Base-by-base conservation (phyloP, 164 flowering plant genomes). In the Vitis rupestris region DNA sequence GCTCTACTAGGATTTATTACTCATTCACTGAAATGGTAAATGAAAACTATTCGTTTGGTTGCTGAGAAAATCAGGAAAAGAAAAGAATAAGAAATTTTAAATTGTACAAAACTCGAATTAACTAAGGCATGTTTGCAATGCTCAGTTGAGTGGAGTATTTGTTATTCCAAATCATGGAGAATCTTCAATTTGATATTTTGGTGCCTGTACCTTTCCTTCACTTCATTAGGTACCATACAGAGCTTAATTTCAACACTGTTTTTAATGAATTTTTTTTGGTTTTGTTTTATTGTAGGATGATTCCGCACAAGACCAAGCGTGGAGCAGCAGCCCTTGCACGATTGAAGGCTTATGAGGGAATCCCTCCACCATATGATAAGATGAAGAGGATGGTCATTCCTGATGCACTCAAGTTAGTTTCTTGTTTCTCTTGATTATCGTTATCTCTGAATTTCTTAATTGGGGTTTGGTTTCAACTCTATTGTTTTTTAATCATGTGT, bases 251-350 rank as follows among this genome's bases (percentile, higher is more conserved):
- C 44, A 37, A 3, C 44, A 61, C 3, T 49, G 13, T 23, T 49
- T 27, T 64, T 50, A 7, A 23, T 50, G 14, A 8, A 50, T 15
- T 52, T 55, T 16, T 59, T 64, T 16, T 37, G 4, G 44, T 54
- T 68, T 53, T 51, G 29, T 50, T 29, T 8, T 70, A 14, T 29
- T 78, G 67, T 55, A 92, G 96, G 12, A 93, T 93, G 98, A 90
- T 93, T 54, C 98, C 98, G 7, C 98, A 93, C 70, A 93, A 93
- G 83, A 91, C 97, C 2, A 87, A 89, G 82, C 80, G 98, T 19
- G 98, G 98, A 31, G 98, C 90, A 0, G 97, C 91, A 1, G 94
- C 98, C 0, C 90, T 93, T 59, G 94, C 87, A 0, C 80, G 98
- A 4, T 77, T 93, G 83, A 93, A 90, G 90, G 93, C 80, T 0